phyloP scores from a whole-genome alignment of 1,139 yeast species.

The Zygosaccharomyces pseudobailii region DNA sequence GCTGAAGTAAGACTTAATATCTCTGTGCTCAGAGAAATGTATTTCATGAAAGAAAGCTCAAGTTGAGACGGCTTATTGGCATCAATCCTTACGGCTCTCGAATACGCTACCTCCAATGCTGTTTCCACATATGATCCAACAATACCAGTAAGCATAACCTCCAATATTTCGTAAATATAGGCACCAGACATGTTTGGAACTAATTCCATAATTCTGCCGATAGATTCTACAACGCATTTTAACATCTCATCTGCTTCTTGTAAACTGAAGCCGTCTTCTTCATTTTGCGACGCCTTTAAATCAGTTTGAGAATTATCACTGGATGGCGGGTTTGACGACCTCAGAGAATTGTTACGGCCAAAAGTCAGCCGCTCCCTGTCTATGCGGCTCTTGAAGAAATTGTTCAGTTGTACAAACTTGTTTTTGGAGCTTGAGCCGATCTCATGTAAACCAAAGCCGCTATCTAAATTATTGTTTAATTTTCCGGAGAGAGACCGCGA shows the following conservation, averaged over 20 bases:
- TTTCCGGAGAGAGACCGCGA: constrained; percentile 45
- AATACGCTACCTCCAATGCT: constrained; percentile 68
- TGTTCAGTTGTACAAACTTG: constrained; percentile 36
- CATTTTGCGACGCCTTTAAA: constrained; percentile 18
- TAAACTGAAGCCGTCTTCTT: constrained; percentile 39
- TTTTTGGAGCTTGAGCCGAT: constrained; percentile 24
- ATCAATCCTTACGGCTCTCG: constrained; percentile 38
- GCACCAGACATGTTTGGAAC: constrained; percentile 60
- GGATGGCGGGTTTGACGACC: constrained; percentile 19
- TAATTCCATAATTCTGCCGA: constrained; percentile 73
- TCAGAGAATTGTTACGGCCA: constrained; percentile 30
- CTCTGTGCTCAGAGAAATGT: constrained; percentile 55
- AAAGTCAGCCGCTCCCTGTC: constrained; percentile 34
- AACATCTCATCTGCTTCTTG: constrained; percentile 58
- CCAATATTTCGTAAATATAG: constrained; percentile 62
- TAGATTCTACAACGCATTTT: constrained; percentile 70
- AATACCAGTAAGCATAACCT: constrained; percentile 61
- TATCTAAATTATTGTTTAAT: constrained; percentile 21
- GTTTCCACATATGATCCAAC: constrained; percentile 72
- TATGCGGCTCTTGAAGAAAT: constrained; percentile 39
- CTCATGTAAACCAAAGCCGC: constrained; percentile 18
- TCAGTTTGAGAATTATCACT: constrained; percentile 6
- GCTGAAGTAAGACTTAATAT: constrained; percentile 66
- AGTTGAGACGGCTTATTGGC: constrained; percentile 39
- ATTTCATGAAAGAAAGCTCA: constrained; percentile 40